Evolutionary conservation across 1,284 basidiomycete genomes (phyloP).

Genomic region (Vanrija sp.): DNA sequence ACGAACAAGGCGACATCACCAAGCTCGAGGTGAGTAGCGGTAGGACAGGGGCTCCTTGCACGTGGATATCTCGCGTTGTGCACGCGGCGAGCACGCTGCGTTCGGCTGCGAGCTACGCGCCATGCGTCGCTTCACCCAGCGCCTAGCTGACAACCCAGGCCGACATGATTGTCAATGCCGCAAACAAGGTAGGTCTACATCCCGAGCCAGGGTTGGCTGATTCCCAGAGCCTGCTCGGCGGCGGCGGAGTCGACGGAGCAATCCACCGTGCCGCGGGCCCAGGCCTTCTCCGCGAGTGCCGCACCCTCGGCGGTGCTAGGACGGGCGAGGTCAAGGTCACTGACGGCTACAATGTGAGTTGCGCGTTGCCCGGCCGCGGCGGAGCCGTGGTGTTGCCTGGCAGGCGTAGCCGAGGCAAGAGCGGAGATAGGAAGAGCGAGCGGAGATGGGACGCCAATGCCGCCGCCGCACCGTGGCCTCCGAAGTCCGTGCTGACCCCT

Average conservation of each 20-base stretch:
- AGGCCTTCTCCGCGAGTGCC: slow-evolving; percentile 65
- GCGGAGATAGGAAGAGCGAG: too few relatives aligned
- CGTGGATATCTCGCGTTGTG: too few relatives aligned
- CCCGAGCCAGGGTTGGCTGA: too few relatives aligned
- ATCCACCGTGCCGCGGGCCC: slow-evolving; percentile 74
- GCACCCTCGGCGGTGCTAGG: slow-evolving; percentile 65
- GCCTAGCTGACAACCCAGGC: slow-evolving; percentile 37
- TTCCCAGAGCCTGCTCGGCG: slow-evolving; percentile 60
- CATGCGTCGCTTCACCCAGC: too few relatives aligned
- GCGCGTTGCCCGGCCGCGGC: background rate
- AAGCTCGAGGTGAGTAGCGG: slow-evolving; percentile 32
- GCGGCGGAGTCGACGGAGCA: slow-evolving; percentile 50
- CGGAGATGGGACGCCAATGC: background rate
- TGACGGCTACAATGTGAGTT: slow-evolving; percentile 40
- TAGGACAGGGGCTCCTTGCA: too few relatives aligned
- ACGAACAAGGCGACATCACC: slow-evolving; percentile 42
- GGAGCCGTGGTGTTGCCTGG: background rate
- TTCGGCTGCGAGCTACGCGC: too few relatives aligned
- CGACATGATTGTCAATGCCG: slow-evolving; percentile 84
- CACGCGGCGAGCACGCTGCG: too few relatives aligned
- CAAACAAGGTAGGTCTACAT: slow-evolving; percentile 54
- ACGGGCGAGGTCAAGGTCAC: slow-evolving; percentile 63
- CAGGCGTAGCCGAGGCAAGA: background rate
- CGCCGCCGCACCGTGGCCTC: background rate
- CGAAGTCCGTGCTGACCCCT: background rate